Evolutionary conservation across 345 rosid species (phyloP).

Genomic region (Iberis pinnata): DNA sequence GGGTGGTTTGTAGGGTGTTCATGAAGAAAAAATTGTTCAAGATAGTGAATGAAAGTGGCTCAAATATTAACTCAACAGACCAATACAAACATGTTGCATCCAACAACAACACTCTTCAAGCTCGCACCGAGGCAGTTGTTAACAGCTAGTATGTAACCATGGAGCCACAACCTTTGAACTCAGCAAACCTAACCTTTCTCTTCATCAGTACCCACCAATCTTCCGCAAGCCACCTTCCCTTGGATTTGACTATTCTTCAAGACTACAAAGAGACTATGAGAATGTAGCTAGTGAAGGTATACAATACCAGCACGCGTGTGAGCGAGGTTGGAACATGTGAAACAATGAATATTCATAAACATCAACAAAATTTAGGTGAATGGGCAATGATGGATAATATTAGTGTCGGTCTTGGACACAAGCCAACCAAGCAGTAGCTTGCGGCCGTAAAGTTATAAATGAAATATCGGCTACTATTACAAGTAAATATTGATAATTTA

Average conservation of each 20-base stretch:
- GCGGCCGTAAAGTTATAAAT: too few relatives aligned
- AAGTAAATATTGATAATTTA: too few relatives aligned
- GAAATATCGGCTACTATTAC: too few relatives aligned
- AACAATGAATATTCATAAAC: conserved; percentile 24
- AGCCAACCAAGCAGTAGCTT: too few relatives aligned
- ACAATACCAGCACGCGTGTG: conserved; percentile 48
- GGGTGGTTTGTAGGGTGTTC: conserved; percentile 92
- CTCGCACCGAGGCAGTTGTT: conserved; percentile 46
- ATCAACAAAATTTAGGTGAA: conserved; percentile 46
- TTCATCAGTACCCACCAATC: conserved; percentile 51
- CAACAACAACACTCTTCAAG: conserved; percentile 29
- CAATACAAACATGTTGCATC: conserved; percentile 41
- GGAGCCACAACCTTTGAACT: conserved; percentile 41
- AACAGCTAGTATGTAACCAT: conserved; percentile 42
- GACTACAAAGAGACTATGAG: conserved; percentile 42
- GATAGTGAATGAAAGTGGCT: conserved; percentile 44
- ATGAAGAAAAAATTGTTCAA: conserved; percentile 87
- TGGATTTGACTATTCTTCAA: conserved; percentile 39
- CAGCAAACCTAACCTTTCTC: conserved; percentile 58
- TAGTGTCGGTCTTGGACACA: too few relatives aligned
- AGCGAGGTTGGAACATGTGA: conserved; percentile 60
- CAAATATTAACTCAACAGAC: conserved; percentile 52
- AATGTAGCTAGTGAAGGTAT: conserved; percentile 53
- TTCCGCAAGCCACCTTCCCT: conserved; percentile 35
- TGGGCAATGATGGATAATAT: conserved; percentile 81